Base-by-base conservation (phyloP, 306 rosid genomes). In the Prunus kanzakura region DNA sequence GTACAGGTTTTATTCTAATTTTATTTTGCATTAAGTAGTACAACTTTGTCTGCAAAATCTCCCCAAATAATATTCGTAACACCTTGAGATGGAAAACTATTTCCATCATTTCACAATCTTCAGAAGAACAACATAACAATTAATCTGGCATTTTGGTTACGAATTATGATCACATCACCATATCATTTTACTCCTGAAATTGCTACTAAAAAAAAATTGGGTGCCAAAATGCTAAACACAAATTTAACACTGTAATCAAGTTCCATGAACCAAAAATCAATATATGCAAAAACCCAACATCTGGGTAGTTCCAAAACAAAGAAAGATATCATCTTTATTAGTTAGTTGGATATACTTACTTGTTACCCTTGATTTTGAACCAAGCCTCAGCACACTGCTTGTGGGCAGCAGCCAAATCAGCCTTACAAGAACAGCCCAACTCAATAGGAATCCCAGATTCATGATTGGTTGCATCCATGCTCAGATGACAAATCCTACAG, bases 311-410 rank as follows among this genome's bases (percentile, higher is more conserved):
- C 63, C 12, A 58, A 71, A 79, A 54, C 78, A 74, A 32, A 56
- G 8, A 78, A 19, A 73, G 32, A 43, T 25, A 11, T 15, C 55
- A 32, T 2, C 38, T 73, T 58, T 19, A 11, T 3, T 11, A 1
- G 3, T 1, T 13, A 15, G 3, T 25, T 12, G 71, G 55, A 55
- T 62, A 52, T 35, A 83, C 93, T 90, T 83, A 93, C 98, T 87
- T 93, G 84, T 91, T 88, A 4, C 98, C 98, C 88, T 93, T 93
- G 85, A 93, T 91, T 83, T 91, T 89, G 91, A 93, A 93, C 97
- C 97, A 93, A 82, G 97, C 93, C 78, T 93, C 97, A 57, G 97
- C 98, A 88, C 98, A 93, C 11, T 91, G 92, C 51, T 89, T 93
- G 63, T 93, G 98, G 14, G 98, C 93, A 86, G 93, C 97, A 84